Conservation (phyloP, 202 grass and related monocot genomes). For the Dendrocalamus latiflorus region DNA sequence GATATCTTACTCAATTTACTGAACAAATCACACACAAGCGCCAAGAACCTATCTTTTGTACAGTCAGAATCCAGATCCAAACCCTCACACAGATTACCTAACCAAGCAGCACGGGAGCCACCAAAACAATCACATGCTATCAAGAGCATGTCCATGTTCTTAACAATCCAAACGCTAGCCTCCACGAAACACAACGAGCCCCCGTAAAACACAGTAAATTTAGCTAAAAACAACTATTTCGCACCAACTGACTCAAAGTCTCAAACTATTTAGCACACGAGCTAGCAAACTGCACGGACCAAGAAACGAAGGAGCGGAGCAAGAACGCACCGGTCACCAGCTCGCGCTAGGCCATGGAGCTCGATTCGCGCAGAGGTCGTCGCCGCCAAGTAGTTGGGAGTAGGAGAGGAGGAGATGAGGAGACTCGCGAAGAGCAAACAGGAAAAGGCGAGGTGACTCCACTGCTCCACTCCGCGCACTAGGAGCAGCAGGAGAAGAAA, state of each 20-base stretch:
- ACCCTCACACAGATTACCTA: not conserved
- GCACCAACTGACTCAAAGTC: not conserved
- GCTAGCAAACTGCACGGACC: not conserved
- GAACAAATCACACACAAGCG: not conserved
- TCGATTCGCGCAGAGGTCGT: not conserved
- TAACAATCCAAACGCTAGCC: not conserved
- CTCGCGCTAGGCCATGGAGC: slow-evolving; percentile 20
- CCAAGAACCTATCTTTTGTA: not conserved
- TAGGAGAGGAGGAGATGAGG: not conserved
- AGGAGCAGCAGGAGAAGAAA: not conserved
- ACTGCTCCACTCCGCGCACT: slow-evolving; percentile 9
- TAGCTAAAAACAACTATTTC: not conserved
- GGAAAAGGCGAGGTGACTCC: not conserved
- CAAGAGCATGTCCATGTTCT: not conserved
- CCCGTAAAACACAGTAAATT: not conserved
- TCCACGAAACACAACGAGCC: not conserved
- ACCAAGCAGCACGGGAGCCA: not conserved
- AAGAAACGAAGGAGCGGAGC: not conserved
- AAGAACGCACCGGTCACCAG: slow-evolving; percentile 18
- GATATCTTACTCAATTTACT: not conserved
- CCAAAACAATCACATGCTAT: not conserved
- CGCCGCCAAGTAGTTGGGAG: not conserved
- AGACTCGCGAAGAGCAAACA: not conserved
- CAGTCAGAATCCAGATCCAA: slow-evolving; percentile 25
- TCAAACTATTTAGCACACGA: not conserved